Base-by-base conservation (phyloP, 1,139 yeast genomes). In the Meyerozyma guilliermondii region DNA sequence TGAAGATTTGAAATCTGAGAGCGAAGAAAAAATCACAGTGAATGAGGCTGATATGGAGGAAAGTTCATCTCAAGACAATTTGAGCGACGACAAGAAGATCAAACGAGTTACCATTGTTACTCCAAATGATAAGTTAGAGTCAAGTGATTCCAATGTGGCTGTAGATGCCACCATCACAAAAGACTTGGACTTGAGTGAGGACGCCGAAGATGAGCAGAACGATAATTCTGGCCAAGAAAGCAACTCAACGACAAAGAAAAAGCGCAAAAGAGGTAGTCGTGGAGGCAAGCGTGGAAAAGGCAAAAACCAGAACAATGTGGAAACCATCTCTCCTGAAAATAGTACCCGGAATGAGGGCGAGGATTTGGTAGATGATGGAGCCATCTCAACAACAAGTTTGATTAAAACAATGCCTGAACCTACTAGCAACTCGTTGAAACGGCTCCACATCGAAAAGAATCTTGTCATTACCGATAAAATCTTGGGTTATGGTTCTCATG, bases 401-500 rank as follows among this genome's bases (percentile, higher is more conserved):
- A 59, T 63, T 8, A 62, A 66, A 43, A 46, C 59, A 11, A 40
- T 53, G 7, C 46, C 50, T 4, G 36, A 46, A 29, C 35, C 59
- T 42, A 35, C 46, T 37, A 38, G 57, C 47, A 45, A 49, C 9
- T 58, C 62, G 10, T 43, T 53, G 30, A 68, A 63, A 52, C 67
- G 62, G 47, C 60, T 71, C 16, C 75, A 69, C 46, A 66, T 70
- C 39, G 76, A 71, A 46, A 80, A 77, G 43, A 81, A 80, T 42
- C 63, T 88, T 46, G 65, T 75, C 0, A 79, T 91, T 2, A 80
- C 94, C 0, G 86, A 86, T 50, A 80, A 77, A 37, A 76, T 89
- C 20, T 65, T 92, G 40, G 98, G 99, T 1, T 88, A 87, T 58
- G 99, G 99, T 1, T 88, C 97, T 1, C 96, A 92, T 56, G 98